A percentile compares a stretch with the other conserved stretches of the same genome.
These are phyloP conservation scores for Tetrahymena borealis DNA, from an alignment of 73 alveolate species.

Conservation along the genomic window DNA sequence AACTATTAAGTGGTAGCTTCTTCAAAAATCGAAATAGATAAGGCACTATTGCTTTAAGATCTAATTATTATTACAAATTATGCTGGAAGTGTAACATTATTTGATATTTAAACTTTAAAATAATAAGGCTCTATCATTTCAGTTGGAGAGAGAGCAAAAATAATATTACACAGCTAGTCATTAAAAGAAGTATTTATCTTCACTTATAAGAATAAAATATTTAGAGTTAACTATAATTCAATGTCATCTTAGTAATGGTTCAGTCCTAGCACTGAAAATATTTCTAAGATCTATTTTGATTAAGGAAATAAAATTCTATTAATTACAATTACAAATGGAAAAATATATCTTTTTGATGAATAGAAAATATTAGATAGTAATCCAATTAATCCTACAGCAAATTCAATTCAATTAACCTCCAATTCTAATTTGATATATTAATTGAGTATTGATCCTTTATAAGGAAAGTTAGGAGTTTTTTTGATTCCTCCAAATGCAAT, in stretches of 20 bases:
- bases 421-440: background rate
- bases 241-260: background rate
- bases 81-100: background rate
- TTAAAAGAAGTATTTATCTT: background rate
- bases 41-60: background rate
- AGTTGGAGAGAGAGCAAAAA: background rate
- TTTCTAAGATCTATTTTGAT: background rate
- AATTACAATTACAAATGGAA: background rate
- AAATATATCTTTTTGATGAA: background rate
- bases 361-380: background rate
- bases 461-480: background rate
- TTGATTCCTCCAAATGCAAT: background rate
- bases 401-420: background rate
- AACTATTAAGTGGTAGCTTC: background rate
- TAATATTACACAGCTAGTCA: background rate
- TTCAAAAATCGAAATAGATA: background rate
- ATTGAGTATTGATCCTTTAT: background rate
- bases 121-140: background rate
- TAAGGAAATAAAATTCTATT: background rate
- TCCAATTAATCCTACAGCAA: background rate
- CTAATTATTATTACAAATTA: background rate
- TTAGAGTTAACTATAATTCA: background rate
- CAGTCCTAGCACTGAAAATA: background rate
- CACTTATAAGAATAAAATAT: background rate
- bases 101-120: background rate